Base-by-base conservation (phyloP, 257 asterid genomes). In the Gentiana straminea region DNA sequence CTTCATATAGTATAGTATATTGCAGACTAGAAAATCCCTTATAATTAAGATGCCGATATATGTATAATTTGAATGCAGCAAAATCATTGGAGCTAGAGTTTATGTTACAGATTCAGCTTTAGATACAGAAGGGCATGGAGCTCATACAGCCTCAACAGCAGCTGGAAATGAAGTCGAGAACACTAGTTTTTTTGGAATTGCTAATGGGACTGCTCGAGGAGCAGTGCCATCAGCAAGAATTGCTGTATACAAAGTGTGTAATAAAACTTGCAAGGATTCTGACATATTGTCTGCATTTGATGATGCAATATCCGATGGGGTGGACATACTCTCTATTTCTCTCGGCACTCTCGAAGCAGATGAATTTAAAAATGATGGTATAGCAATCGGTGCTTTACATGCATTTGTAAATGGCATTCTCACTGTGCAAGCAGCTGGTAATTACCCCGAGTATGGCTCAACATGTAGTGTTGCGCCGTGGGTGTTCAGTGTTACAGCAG, bases 261-360 rank as follows among this genome's bases (percentile, higher is more conserved):
- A 7, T 4, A 0, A 0, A 0, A 69, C 58, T 0, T 64, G 81
- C 52, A 0, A 3, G 2, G 38, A 51, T 0, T 9, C 2, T 0
- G 59, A 7, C 4, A 43, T 79, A 41, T 13, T 79, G 4, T 75
- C 79, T 35, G 81, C 75, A 33, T 75, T 78, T 49, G 79, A 75
- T 38, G 81, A 78, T 72, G 81, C 81, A 7, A 75, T 75, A 41
- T 75, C 84, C n/a, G 79, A 72, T 62, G 81, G 84, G 13, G 81
- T 75, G 0, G 81, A 75, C 35, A 72, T 75, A 50, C 69, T 79
- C 7, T 32, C 77, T 0, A 7, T 75, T 2, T 79, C 81, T 24
- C 3, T 75, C 3, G 84, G 77, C 37, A 1, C 11, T 7, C 0
- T 0, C 0, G 1, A 0, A 0, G 7, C 63, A 7, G 0, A 12